A percentile compares a stretch with the other conserved stretches of the same genome.
Evolutionary conservation across 805 yeast genomes (phyloP).

Genomic region (Barnettozyma sp.): DNA sequence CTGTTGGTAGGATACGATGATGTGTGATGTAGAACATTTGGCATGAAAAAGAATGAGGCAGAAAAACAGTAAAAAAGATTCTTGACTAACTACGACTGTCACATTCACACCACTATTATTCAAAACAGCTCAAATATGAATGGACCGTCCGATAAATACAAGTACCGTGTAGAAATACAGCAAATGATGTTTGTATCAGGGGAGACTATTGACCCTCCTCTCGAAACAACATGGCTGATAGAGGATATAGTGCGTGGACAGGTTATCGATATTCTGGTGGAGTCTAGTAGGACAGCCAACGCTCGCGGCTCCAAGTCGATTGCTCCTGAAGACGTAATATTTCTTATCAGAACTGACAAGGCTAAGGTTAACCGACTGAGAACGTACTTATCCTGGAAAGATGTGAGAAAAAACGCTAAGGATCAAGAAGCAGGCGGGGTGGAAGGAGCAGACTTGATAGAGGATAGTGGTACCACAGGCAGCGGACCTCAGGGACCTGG

Average conservation of each 20-base stretch:
- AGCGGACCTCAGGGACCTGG: constrained; percentile 3
- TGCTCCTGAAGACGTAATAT: constrained; percentile 88
- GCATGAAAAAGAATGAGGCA: background rate
- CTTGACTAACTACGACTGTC: background rate
- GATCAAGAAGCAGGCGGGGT: constrained; percentile 59
- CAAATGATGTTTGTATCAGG: constrained; percentile 99
- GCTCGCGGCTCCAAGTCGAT: constrained; percentile 77
- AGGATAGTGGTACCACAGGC: constrained; percentile 29
- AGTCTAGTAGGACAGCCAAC: constrained; percentile 72
- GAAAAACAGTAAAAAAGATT: no score
- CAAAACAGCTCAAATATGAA: no score
- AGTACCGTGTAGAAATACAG: constrained; percentile 88
- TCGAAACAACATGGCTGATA: constrained; percentile 83
- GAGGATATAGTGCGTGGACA: constrained; percentile 95
- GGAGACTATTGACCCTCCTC: constrained; percentile 90
- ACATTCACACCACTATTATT: background rate
- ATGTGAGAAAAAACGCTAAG: constrained; percentile 76
- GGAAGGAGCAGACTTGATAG: constrained; percentile 46
- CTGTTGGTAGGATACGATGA: no score
- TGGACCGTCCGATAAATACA: constrained; percentile 41
- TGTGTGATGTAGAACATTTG: background rate
- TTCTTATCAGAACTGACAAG: constrained; percentile 83
- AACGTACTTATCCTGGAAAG: constrained; percentile 94
- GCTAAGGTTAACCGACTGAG: constrained; percentile 90
- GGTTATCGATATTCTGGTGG: constrained; percentile 77